Base-by-base conservation (phyloP, 768 basidiomycete species). In the Lactarius deliciosus region DNA sequence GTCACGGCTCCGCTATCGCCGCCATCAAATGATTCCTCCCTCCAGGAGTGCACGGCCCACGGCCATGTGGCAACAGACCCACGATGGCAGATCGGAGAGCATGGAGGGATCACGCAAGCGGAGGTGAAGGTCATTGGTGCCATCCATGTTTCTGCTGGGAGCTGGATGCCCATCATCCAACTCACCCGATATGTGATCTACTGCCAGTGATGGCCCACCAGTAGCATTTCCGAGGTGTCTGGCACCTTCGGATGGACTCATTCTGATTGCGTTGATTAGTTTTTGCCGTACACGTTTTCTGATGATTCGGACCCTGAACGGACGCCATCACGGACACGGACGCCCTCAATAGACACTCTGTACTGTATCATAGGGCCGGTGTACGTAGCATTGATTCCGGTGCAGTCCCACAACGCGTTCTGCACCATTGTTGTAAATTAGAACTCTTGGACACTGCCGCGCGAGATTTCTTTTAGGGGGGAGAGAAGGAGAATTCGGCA, bases 111-210 rank as follows among this genome's bases (percentile, higher is more conserved):
- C 16, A 50, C 38, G 15, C 64, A 45, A 15, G 11, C 10, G 4
- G 40, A 68, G 5, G 64, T 68, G 20, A 65, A 47, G 43, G 11
- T 68, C 3, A 61, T 68, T 13, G 67, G 67, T 3, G 64, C 55
- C 1, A 28, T 68, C 1, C 67, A 68, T 18, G 60, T 68, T 0
- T 68, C 67, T 5, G 53, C 64, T 2, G 67, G 64, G 0, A 47
- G 34, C 10, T 68, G 67, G 67, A 60, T 60, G 67, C 64, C 64
- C 0, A 61, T 68, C 43, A 25, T 68, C 0, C 67, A 68, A n/a
- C 67, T 65, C 4, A 60, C 54, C 4, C 28, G n/a, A n/a, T 61
- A 65, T 34, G 54, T 68, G 28, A 6, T 61, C 16, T 65, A 56
- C 15, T 5, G 30, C 32, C 32, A 34, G 32, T 34, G 32, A 34